Conservation (phyloP, 257 asterid genomes). For the Capsicum pubescens region DNA sequence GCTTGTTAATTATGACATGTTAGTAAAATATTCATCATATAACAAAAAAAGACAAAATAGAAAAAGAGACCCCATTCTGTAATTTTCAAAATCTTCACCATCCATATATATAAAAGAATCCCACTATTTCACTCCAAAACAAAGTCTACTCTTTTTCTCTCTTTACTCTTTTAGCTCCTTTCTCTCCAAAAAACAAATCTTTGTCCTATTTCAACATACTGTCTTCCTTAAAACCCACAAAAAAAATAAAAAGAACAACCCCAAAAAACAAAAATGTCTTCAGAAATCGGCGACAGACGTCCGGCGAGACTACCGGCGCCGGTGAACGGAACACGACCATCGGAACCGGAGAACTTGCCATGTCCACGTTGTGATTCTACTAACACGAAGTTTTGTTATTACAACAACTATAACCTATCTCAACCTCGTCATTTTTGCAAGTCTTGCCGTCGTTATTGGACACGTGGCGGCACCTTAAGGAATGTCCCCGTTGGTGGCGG, state of each 20-base stretch:
- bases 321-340: conserved; percentile 35
- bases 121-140: conserved; percentile 30
- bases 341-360: conserved; percentile 47
- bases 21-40: neutral
- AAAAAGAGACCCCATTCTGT: neutral
- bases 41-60: neutral
- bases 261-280: conserved; percentile 31
- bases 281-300: conserved; percentile 43
- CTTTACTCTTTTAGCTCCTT: conserved; percentile 7
- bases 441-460: conserved; percentile 69
- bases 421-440: conserved; percentile 71
- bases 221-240: neutral
- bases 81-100: neutral
- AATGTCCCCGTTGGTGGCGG: conserved; percentile 70
- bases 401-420: conserved; percentile 71
- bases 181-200: conserved; percentile 9
- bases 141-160: conserved; percentile 14
- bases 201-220: conserved; percentile 25
- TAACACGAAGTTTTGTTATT: conserved; percentile 64
- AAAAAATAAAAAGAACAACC: neutral
- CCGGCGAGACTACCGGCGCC: conserved; percentile 33
- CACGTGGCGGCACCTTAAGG: conserved; percentile 62
- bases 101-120: conserved; percentile 5
- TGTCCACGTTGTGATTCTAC: conserved; percentile 68
- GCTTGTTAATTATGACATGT: neutral